Evolutionary conservation across 371 early-diverging fungal species (phyloP), one percentile per base, ranked within the genome.

Genomic region (Mucor plumbeus): DNA sequence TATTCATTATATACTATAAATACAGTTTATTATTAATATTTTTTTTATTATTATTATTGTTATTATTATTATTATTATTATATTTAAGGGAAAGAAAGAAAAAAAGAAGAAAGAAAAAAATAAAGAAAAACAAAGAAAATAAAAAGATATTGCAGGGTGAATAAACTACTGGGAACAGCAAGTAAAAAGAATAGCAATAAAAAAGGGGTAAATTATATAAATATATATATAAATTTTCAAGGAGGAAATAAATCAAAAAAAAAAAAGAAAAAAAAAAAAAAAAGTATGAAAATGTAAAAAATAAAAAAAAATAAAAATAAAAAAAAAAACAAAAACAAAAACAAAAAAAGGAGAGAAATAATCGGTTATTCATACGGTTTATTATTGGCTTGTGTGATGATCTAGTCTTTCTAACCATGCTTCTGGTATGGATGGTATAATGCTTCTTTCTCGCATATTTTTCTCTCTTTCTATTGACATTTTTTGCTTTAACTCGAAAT

Each of bases 391-490:
- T 21, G 57, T 58, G 33, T 58, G 65, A 47, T 63, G 59, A 61
- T 85, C 83, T 43, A 85, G 68, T 41, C 73, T 68, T 41, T 75
- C 76, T 54, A 85, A 68, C 82, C 81, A 85, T 7, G 81, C 80
- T 67, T 85, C 82, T 59, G 84, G 82, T 56, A 85, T 78, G 4
- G 72, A 64, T 21, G 85, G 85, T 10, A 83, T 66, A n/a, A 79
- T 61, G 31, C 58, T 63, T 40, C 72, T 40, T n/a, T 77, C 74
- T 61, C 75, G 72, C 50, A 72, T 63, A 61, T 54, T 55, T 26
- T 63, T 67, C 31, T 68, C 69, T 34, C 77, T 56, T 57, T 77
- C 71, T 7, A 70, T 75, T 6, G 64, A 47, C 60, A 77, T 35
- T 40, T 75, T 80, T 41, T 75, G 75, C 48, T 72, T 72, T 19